Base-by-base conservation (phyloP, 2,329 filamentous ascomycete genomes). In the Diplodia sapinea region DNA sequence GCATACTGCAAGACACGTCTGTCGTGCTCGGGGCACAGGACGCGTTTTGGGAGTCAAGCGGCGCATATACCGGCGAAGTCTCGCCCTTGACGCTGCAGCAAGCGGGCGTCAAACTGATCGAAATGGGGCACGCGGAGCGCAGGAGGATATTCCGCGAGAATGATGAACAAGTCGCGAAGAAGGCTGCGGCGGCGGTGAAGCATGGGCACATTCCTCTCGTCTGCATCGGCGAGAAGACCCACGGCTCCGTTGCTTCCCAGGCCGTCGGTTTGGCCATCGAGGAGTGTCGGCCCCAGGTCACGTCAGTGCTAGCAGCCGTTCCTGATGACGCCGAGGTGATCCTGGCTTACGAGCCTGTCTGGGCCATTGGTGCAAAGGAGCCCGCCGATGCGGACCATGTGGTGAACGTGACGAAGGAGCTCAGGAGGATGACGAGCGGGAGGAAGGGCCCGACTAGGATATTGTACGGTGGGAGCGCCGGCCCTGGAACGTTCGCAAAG, bases 271-370 rank as follows among this genome's bases (percentile, higher is more conserved):
- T 82, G 1, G 91, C 91, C 0, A 84, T 92, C 2, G 78, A 82
- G 15, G 89, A 94, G 77, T 91, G 91, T 73, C 82, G 80, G 43
- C 79, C 81, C 4, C 91, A 94, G 78, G 83, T 96, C 67, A 82
- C 83, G 49, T 82, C 87, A 1, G 87, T 92, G 2, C 76, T 95
- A 63, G 80, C 80, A 0, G 85, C 83, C 0, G 81, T 94, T 8
- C 84, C 88, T 0, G 81, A 82, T 12, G 82, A 87, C 17, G 86
- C 88, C 0, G 89, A 93, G 57, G 85, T 95, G 5, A 86, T 94
- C 7, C 84, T 96, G 68, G 92, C 92, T 0, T 96, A 96, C 75
- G 92, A 96, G 81, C 92, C 92, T 8, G 91, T 95, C 1, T 96
- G 92, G 92, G 92, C 92, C 0, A 96, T 95, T 77, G 92, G 92